phyloP scores from a whole-genome alignment of 805 yeast genomes.

The Nadsonia fulvescens region DNA sequence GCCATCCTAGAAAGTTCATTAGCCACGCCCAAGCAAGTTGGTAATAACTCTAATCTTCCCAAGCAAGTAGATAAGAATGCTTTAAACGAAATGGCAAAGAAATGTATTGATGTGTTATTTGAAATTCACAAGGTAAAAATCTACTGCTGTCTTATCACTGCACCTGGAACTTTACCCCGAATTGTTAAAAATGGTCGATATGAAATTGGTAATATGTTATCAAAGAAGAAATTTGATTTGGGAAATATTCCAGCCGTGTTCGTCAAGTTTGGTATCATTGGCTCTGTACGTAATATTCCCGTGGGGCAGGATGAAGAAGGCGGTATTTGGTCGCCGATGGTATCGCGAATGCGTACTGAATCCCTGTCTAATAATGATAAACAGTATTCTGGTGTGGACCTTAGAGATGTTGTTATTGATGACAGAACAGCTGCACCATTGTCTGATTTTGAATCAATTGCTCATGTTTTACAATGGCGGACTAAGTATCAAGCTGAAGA shows the following conservation, averaged over 20 bases:
- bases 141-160: slow-evolving; percentile 65
- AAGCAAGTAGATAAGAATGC: slow-evolving; percentile 13
- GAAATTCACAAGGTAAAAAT: slow-evolving; percentile 57
- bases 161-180: slow-evolving; percentile 68
- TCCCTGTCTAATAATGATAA: slow-evolving; percentile 45
- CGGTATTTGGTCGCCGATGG: slow-evolving; percentile 69
- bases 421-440: slow-evolving; percentile 59
- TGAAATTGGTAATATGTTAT: slow-evolving; percentile 82
- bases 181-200: slow-evolving; percentile 70
- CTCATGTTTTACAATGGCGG: slow-evolving; percentile 66
- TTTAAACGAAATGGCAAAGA: slow-evolving; percentile 32
- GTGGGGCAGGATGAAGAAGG: slow-evolving; percentile 62
- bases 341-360: slow-evolving; percentile 45
- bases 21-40: slow-evolving; percentile 20
- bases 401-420: slow-evolving; percentile 58
- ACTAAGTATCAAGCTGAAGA: slow-evolving; percentile 60
- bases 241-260: slow-evolving; percentile 68
- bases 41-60: slow-evolving; percentile 2
- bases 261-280: slow-evolving; percentile 58
- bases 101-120: slow-evolving; percentile 27
- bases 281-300: slow-evolving; percentile 46
- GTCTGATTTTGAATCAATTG: slow-evolving; percentile 50
- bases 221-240: slow-evolving; percentile 54
- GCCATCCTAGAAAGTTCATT: slow-evolving; percentile 63
- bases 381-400: slow-evolving; percentile 71